Conservation (phyloP, 345 rosid genomes). For the Firmiana major region DNA sequence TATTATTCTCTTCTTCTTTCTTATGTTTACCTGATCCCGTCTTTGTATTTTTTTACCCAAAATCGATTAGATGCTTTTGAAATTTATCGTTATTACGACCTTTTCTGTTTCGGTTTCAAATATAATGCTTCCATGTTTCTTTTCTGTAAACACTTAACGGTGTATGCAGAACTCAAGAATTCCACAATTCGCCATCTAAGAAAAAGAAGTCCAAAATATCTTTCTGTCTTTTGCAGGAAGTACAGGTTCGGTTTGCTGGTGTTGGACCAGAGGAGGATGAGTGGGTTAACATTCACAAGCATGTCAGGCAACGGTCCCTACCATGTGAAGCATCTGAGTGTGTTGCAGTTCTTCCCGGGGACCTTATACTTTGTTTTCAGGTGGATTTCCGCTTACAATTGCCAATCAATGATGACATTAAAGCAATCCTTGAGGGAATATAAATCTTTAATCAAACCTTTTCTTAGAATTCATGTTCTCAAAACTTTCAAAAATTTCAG, state of each 20-base stretch:
- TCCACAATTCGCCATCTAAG: slow-evolving; percentile 4
- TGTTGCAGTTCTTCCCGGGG: slow-evolving; percentile 98
- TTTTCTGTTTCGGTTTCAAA: not conserved
- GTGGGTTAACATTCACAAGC: slow-evolving; percentile 81
- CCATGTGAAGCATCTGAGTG: slow-evolving; percentile 99
- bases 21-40: not conserved
- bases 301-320: slow-evolving; percentile 88
- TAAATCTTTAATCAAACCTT: not conserved
- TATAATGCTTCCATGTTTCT: not conserved
- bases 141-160: not conserved
- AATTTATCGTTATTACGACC: not conserved
- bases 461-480: not conserved
- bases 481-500: slow-evolving; percentile 34
- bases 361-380: slow-evolving; percentile 97
- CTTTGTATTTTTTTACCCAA: not conserved
- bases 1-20: not conserved
- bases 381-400: slow-evolving; percentile 29
- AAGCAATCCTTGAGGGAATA: not conserved
- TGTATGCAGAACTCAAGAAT: not conserved
- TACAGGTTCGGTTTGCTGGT: slow-evolving; percentile 87
- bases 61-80: not conserved
- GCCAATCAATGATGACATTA: not conserved
- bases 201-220: not conserved
- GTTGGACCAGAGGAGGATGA: slow-evolving; percentile 97
- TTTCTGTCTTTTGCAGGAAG: slow-evolving; percentile 53